These are phyloP conservation scores for Penicillium paneum DNA, from an alignment of 2,329 filamentous ascomycete genomes.

Conservation along the genomic window DNA sequence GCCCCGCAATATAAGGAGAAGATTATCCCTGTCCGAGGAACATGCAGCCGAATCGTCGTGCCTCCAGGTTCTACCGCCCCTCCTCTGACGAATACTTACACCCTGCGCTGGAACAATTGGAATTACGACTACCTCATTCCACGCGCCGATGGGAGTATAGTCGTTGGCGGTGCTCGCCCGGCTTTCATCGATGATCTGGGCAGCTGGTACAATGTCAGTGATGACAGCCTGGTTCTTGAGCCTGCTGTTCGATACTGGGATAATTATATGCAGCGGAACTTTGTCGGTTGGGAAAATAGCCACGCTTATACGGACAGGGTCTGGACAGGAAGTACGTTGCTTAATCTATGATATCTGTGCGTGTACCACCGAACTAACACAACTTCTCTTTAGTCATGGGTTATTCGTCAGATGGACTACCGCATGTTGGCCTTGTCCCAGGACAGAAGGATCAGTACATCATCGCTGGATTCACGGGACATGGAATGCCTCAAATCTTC, in stretches of 20 bases:
- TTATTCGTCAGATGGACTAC: slow-evolving; percentile 50
- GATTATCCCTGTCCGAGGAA: slow-evolving; percentile 71
- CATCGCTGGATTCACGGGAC: slow-evolving; percentile 61
- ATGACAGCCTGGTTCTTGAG: slow-evolving; percentile 51
- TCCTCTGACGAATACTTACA: slow-evolving; percentile 52
- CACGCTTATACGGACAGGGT: slow-evolving; percentile 30
- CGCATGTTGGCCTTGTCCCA: slow-evolving; percentile 52
- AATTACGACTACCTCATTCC: slow-evolving; percentile 68
- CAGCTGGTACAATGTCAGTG: slow-evolving; percentile 47
- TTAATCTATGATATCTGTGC: background rate
- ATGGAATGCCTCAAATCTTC: slow-evolving; percentile 64
- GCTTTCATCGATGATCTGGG: slow-evolving; percentile 27
- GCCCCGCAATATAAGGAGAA: slow-evolving; percentile 66
- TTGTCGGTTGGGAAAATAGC: slow-evolving; percentile 37
- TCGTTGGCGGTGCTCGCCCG: slow-evolving; percentile 63
- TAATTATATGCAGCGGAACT: slow-evolving; percentile 39
- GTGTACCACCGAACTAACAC: background rate
- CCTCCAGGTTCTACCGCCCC: slow-evolving; percentile 23
- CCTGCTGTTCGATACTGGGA: slow-evolving; percentile 42
- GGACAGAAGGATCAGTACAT: slow-evolving; percentile 51
- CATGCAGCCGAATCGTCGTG: slow-evolving; percentile 35
- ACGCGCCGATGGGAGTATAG: slow-evolving; percentile 51
- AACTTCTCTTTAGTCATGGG: slow-evolving; percentile 46
- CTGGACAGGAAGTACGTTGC: slow-evolving; percentile 37
- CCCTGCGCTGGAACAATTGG: slow-evolving; percentile 54